phyloP scores from a whole-genome alignment of 1,284 basidiomycete species.

The Trichosporon sp. region DNA sequence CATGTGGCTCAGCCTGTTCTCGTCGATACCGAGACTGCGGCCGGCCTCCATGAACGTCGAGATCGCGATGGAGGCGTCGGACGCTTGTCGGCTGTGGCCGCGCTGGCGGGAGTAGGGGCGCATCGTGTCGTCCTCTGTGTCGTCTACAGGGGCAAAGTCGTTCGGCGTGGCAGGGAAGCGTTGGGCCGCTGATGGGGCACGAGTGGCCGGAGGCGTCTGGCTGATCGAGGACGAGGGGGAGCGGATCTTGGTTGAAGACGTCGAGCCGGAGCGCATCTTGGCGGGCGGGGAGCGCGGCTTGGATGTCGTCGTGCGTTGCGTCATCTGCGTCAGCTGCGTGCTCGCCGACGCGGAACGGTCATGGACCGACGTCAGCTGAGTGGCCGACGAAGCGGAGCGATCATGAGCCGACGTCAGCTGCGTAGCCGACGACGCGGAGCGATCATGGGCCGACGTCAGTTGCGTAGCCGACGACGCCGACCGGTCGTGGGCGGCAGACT shows the following conservation, averaged over 20 bases:
- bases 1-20: slow-evolving; percentile 46
- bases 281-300: not conserved
- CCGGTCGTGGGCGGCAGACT: not conserved
- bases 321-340: slow-evolving; percentile 7
- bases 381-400: not conserved
- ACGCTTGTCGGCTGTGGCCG: slow-evolving; percentile 28
- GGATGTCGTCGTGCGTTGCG: slow-evolving; percentile 3
- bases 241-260: not conserved
- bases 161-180: slow-evolving; percentile 10
- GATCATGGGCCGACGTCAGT: not conserved
- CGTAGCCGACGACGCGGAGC: not conserved
- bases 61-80: slow-evolving; percentile 38
- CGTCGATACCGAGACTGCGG: slow-evolving; percentile 44
- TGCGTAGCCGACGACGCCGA: not conserved
- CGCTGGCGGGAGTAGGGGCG: slow-evolving; percentile 5
- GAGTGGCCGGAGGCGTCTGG: not conserved
- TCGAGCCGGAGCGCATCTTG: not conserved
- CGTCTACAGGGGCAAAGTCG: slow-evolving; percentile 2
- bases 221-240: slow-evolving; percentile 6
- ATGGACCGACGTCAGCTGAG: not conserved
- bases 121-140: slow-evolving; percentile 14
- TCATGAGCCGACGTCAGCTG: not conserved
- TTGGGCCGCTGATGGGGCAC: not conserved
- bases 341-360: not conserved
- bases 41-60: slow-evolving; percentile 48